phyloP scores from a whole-genome alignment of 176 grass and related monocot genomes.

The Paspalum notatum region DNA sequence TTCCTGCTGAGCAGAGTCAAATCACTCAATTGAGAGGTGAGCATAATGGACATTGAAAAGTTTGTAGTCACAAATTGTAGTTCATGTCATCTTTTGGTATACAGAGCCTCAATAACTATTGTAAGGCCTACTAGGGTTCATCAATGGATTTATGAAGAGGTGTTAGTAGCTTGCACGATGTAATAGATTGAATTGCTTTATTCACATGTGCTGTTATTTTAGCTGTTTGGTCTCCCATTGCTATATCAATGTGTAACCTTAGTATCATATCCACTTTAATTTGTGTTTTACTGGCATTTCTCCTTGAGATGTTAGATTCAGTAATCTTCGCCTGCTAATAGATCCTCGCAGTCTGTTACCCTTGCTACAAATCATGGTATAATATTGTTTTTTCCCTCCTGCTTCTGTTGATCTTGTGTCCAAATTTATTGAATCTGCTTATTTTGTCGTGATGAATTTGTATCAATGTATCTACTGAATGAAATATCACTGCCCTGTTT shows the following conservation, averaged over 20 bases:
- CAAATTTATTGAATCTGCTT: background rate
- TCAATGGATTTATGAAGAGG: slow-evolving; percentile 37
- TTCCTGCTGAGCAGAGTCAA: slow-evolving; percentile 1
- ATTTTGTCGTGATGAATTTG: background rate
- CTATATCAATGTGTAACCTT: slow-evolving; percentile 24
- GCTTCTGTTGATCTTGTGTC: background rate
- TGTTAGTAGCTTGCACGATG: slow-evolving; percentile 43
- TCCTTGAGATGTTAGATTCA: background rate
- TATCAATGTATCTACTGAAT: background rate
- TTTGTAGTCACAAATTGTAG: slow-evolving; percentile 42
- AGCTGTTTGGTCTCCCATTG: slow-evolving; percentile 17
- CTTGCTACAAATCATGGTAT: background rate
- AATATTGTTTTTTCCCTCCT: background rate
- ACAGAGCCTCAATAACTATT: slow-evolving; percentile 48
- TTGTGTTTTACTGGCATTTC: background rate
- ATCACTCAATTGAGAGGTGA: slow-evolving; percentile 41
- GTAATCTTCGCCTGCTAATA: background rate
- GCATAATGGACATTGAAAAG: slow-evolving; percentile 43
- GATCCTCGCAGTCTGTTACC: background rate
- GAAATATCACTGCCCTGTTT: background rate
- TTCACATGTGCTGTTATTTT: slow-evolving; percentile 32
- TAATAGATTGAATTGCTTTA: slow-evolving; percentile 55
- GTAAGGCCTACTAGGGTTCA: slow-evolving; percentile 48
- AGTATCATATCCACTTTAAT: slow-evolving; percentile 3
- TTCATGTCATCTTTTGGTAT: slow-evolving; percentile 53